Conservation (phyloP, 2,329 filamentous ascomycete genomes). For the Amylocarpus encephaloides region DNA sequence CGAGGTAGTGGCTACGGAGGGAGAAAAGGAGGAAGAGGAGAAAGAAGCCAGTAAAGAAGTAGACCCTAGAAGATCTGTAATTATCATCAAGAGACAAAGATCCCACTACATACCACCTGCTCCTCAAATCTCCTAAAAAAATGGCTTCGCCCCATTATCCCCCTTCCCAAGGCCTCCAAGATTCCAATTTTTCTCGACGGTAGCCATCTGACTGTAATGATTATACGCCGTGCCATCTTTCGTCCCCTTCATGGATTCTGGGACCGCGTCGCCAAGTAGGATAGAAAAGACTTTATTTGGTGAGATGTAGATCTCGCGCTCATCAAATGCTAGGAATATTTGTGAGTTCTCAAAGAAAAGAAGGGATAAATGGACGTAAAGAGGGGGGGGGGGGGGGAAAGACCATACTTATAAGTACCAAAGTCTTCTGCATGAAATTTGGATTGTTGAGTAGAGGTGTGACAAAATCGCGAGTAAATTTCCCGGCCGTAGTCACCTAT, state of each 20-base stretch:
- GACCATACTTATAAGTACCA: conserved; percentile 57
- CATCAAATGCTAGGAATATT: conserved; percentile 70
- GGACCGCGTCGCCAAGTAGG: conserved; percentile 66
- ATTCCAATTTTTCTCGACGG: conserved; percentile 61
- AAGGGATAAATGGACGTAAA: conserved; percentile 62
- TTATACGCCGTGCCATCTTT: conserved; percentile 63
- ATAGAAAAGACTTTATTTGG: conserved; percentile 65
- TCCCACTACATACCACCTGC: too few relatives aligned
- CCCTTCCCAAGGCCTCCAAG: conserved; percentile 55
- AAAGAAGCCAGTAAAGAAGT: too few relatives aligned
- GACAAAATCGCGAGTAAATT: conserved; percentile 63
- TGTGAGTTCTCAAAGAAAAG: conserved; percentile 49
- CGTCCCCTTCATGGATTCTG: conserved; percentile 54
- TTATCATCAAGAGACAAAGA: too few relatives aligned
- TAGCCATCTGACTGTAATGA: conserved; percentile 62
- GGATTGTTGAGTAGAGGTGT: conserved; percentile 60
- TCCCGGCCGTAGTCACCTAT: conserved; percentile 49
- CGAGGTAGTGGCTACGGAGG: too few relatives aligned
- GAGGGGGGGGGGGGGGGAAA: conserved; percentile 46
- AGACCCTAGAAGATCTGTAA: too few relatives aligned
- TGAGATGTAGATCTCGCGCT: conserved; percentile 59
- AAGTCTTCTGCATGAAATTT: conserved; percentile 67
- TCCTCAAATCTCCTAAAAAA: conserved; percentile 39
- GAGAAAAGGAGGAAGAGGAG: too few relatives aligned
- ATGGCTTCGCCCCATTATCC: conserved; percentile 34